Percentiles rank a stretch among this genome's conserved stretches.
Conservation (phyloP, 2,329 filamentous ascomycete genomes). For the Beauveria sp. region DNA sequence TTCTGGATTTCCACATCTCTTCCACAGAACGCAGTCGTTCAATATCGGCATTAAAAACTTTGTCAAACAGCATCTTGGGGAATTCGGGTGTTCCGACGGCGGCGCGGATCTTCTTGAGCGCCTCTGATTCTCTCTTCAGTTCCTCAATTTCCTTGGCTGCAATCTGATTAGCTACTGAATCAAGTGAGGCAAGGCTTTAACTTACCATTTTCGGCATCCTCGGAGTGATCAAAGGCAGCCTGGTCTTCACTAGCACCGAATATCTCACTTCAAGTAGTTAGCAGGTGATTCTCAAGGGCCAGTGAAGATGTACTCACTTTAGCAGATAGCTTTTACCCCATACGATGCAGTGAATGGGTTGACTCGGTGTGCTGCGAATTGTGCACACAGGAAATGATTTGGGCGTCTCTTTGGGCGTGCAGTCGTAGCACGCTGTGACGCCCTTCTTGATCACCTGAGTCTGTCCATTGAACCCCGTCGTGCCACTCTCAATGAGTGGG, state of each 20-base stretch:
- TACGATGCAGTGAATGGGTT: slow-evolving; percentile 97
- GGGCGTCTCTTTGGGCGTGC: slow-evolving; percentile 78
- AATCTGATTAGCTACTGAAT: slow-evolving; percentile 15
- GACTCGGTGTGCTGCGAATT: slow-evolving; percentile 89
- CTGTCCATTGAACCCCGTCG: slow-evolving; percentile 94
- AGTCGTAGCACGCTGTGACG: slow-evolving; percentile 92
- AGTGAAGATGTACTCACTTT: slow-evolving; percentile 38
- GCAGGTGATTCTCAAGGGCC: not conserved
- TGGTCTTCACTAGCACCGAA: slow-evolving; percentile 90
- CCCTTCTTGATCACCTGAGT: slow-evolving; percentile 95
- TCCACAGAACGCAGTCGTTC: slow-evolving; percentile 76
- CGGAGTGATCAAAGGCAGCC: slow-evolving; percentile 68
- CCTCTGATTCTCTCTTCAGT: slow-evolving; percentile 73
- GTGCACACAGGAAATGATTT: slow-evolving; percentile 96
- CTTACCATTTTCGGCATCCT: slow-evolving; percentile 70
- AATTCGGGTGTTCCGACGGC: slow-evolving; percentile 76
- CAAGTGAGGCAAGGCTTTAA: slow-evolving; percentile 10
- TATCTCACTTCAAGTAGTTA: slow-evolving; percentile 49
- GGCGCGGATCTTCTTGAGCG: slow-evolving; percentile 72
- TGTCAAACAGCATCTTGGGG: slow-evolving; percentile 75
- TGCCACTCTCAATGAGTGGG: slow-evolving; percentile 90
- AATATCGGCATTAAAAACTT: slow-evolving; percentile 85
- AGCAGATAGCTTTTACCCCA: slow-evolving; percentile 97
- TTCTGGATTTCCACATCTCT: slow-evolving; percentile 90
- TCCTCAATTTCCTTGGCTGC: slow-evolving; percentile 76